phyloP scores from a whole-genome alignment of 1,284 basidiomycete genomes.

The Inonotus hispidus region DNA sequence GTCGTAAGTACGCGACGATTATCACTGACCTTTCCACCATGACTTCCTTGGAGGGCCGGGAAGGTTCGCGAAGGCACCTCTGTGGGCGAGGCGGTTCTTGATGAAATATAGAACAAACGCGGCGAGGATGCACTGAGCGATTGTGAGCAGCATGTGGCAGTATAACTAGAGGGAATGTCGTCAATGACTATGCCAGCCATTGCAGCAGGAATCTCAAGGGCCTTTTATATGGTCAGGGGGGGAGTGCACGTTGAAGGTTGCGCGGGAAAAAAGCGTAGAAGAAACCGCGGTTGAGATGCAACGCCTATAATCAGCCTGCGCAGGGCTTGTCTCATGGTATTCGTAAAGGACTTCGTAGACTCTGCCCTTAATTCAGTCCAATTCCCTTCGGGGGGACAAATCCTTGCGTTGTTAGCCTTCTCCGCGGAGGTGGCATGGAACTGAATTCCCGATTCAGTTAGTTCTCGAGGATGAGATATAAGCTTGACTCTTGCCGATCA shows the following conservation, averaged over 20 bases:
- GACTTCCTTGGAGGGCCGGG: conserved; percentile 13
- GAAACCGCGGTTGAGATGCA: too few relatives aligned
- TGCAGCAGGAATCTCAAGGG: neutral
- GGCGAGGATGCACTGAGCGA: neutral
- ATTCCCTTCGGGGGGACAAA: too few relatives aligned
- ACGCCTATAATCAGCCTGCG: too few relatives aligned
- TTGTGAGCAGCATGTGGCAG: neutral
- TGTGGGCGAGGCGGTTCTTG: conserved; percentile 3
- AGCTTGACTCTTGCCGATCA: too few relatives aligned
- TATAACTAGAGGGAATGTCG: neutral
- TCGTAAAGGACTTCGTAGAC: too few relatives aligned
- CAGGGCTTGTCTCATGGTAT: too few relatives aligned
- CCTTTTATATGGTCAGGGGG: neutral
- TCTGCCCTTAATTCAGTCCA: too few relatives aligned
- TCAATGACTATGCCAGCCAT: neutral
- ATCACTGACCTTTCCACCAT: conserved; percentile 13
- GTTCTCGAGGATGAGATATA: too few relatives aligned
- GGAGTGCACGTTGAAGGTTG: neutral
- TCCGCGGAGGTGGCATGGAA: too few relatives aligned
- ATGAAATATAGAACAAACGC: neutral
- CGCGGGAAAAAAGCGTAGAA: conserved; percentile 4
- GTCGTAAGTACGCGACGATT: neutral
- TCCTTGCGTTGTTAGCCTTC: too few relatives aligned
- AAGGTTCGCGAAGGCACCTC: conserved; percentile 7
- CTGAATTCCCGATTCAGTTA: too few relatives aligned